Conservation (phyloP, 495 filamentous ascomycete species). For the Rostrohypoxylon terebratum region DNA sequence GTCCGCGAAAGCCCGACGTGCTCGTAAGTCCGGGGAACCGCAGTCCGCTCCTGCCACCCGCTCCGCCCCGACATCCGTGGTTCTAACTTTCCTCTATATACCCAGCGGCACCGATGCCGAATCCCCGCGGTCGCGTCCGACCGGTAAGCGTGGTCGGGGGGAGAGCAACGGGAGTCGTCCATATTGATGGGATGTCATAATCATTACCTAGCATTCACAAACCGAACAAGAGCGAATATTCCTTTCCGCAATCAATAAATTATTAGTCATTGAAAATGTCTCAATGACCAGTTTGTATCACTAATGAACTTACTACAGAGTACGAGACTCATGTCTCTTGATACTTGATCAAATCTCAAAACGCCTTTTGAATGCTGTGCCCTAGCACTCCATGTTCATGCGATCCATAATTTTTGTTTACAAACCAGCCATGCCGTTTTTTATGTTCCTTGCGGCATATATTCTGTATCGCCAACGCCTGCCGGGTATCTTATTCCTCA, state of each 20-base stretch:
- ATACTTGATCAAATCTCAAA: conserved; percentile 3
- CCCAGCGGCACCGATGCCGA: background rate
- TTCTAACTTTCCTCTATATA: background rate
- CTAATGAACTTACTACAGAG: background rate
- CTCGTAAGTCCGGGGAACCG: background rate
- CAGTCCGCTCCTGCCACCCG: conserved; percentile 6
- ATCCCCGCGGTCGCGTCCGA: background rate
- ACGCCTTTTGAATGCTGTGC: conserved; percentile 35
- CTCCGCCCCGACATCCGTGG: background rate
- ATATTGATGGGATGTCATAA: background rate
- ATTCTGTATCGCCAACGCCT: conserved; percentile 44
- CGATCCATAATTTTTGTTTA: conserved; percentile 27
- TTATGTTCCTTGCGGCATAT: conserved; percentile 43
- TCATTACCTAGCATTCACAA: background rate
- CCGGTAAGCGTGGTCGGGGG: background rate
- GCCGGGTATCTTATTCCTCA: conserved; percentile 44
- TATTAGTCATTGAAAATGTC: background rate
- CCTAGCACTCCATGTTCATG: conserved; percentile 30
- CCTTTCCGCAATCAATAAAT: background rate
- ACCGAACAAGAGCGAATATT: background rate
- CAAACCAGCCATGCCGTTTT: conserved; percentile 13
- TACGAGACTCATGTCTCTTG: background rate
- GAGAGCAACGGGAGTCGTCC: background rate
- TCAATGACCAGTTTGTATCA: background rate
- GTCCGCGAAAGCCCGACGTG: background rate